These are phyloP conservation scores for Pseudogymnoascus sp. DNA, from an alignment of 2,329 filamentous ascomycete genomes.

Conservation along the genomic window DNA sequence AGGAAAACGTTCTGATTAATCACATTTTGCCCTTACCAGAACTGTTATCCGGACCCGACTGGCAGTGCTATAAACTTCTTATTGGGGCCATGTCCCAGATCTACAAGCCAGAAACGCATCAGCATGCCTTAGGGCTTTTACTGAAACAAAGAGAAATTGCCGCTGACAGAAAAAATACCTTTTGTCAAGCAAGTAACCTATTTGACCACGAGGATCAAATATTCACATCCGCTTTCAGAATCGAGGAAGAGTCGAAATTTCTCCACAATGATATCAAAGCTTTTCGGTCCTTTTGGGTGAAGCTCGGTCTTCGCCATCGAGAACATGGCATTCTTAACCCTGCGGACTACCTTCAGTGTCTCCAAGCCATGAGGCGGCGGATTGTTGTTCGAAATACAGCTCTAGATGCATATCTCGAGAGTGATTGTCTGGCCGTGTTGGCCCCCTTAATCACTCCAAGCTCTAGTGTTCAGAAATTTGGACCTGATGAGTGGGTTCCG, in stretches of 20 bases:
- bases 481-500: conserved; percentile 14
- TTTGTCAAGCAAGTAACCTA: conserved; percentile 17
- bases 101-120: neutral
- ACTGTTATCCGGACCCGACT: neutral
- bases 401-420: conserved; percentile 11
- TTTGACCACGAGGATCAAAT: conserved; percentile 23
- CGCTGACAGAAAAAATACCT: conserved; percentile 17
- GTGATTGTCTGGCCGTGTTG: conserved; percentile 16
- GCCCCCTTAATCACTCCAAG: conserved; percentile 13
- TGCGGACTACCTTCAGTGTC: conserved; percentile 21
- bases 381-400: neutral
- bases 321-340: conserved; percentile 9
- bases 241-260: conserved; percentile 18
- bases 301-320: conserved; percentile 18
- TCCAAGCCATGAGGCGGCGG: conserved; percentile 15
- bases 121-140: neutral
- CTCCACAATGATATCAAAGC: conserved; percentile 18
- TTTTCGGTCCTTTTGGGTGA: conserved; percentile 18
- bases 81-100: neutral
- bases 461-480: conserved; percentile 20
- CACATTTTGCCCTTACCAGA: conserved; percentile 16
- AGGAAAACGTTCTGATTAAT: conserved; percentile 13
- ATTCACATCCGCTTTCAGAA: conserved; percentile 25
- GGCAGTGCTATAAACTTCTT: neutral
- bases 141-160: conserved; percentile 16